Percentiles rank a stretch among this genome's conserved stretches.
Conservation (phyloP, 805 yeast genomes). For the Pichia phayaonensis region DNA sequence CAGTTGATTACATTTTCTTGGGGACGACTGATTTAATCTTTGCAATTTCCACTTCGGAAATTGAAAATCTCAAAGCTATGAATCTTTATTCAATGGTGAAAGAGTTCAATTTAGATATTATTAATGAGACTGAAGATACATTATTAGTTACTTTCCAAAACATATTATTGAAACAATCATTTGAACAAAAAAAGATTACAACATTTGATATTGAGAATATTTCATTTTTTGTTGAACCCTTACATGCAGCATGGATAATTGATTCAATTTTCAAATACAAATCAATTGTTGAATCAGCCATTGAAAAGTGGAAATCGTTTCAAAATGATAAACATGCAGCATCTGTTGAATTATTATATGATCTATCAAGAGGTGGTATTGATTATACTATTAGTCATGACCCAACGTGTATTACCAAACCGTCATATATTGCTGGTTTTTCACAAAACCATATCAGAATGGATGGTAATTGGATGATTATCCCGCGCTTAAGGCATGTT, state of each 20-base stretch:
- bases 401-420: conserved; percentile 84
- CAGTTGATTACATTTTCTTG: conserved; percentile 25
- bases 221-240: conserved; percentile 16
- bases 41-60: conserved; percentile 23
- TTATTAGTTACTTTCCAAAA: conserved; percentile 2
- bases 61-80: conserved; percentile 2
- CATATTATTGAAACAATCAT: conserved; percentile 4
- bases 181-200: conserved; percentile 1
- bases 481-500: conserved; percentile 73
- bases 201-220: conserved; percentile 14
- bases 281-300: conserved; percentile 5
- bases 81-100: conserved; percentile 7
- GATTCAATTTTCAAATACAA: conserved; percentile 7
- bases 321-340: conserved; percentile 15
- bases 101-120: conserved; percentile 11
- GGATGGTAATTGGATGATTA: conserved; percentile 80
- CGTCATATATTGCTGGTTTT: conserved; percentile 72
- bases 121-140: conserved; percentile 10
- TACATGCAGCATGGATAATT: conserved; percentile 16
- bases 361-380: conserved; percentile 33
- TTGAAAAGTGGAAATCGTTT: conserved; percentile 4
- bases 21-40: conserved; percentile 31
- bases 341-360: conserved; percentile 35
- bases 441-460: conserved; percentile 68
- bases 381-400: conserved; percentile 58